phyloP scores from a whole-genome alignment of 179 eudicot genomes.

The Sideroxylon spinosum region DNA sequence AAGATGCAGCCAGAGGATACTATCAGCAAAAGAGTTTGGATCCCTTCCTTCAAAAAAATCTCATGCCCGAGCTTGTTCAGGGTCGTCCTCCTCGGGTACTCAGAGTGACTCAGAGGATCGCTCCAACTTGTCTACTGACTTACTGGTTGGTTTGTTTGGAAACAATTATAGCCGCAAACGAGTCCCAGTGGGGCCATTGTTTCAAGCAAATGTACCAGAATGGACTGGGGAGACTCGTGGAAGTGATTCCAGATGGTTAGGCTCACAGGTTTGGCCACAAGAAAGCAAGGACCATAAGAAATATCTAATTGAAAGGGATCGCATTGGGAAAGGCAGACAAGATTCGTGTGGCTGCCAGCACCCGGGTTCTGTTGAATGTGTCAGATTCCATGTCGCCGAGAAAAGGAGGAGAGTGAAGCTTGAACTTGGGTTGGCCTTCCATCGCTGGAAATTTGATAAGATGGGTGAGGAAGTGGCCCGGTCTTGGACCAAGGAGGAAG shows the following conservation, averaged over 20 bases:
- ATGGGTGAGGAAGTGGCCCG: slow-evolving; percentile 75
- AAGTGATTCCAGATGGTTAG: slow-evolving; percentile 65
- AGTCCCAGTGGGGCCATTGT: slow-evolving; percentile 49
- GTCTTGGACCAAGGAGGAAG: slow-evolving; percentile 66
- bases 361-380: slow-evolving; percentile 57
- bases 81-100: slow-evolving; percentile 31
- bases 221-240: slow-evolving; percentile 44
- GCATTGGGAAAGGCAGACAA: slow-evolving; percentile 58
- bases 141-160: slow-evolving; percentile 21
- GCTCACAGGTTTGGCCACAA: slow-evolving; percentile 63
- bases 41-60: slow-evolving; percentile 23
- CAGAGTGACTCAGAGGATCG: slow-evolving; percentile 26
- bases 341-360: slow-evolving; percentile 68
- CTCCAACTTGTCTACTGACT: slow-evolving; percentile 20
- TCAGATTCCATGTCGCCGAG: slow-evolving; percentile 59
- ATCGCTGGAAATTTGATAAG: slow-evolving; percentile 55
- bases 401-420: slow-evolving; percentile 51
- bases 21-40: slow-evolving; percentile 23
- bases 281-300: slow-evolving; percentile 27
- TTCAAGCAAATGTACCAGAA: slow-evolving; percentile 68
- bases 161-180: slow-evolving; percentile 33
- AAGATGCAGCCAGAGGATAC: slow-evolving; percentile 55
- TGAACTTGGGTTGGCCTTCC: slow-evolving; percentile 66
- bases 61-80: slow-evolving; percentile 9
- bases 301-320: slow-evolving; percentile 48